These are phyloP conservation scores for Ceratocystis cubensis DNA, from an alignment of 2,329 filamentous ascomycete species.

Conservation along the genomic window DNA sequence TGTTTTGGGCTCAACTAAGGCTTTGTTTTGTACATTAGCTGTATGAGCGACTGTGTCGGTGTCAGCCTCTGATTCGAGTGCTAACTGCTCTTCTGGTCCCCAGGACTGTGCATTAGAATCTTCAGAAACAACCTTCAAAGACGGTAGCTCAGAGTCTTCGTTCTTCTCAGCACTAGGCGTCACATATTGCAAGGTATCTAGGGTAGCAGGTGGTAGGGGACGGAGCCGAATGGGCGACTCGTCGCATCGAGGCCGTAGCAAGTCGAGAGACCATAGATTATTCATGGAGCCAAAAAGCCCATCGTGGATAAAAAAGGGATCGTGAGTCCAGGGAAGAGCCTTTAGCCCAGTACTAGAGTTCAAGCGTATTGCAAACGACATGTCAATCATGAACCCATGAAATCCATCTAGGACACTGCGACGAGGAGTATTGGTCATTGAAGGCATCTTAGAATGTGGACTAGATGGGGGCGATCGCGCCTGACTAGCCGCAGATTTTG, in stretches of 20 bases:
- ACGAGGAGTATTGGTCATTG: not conserved
- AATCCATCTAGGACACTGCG: not conserved
- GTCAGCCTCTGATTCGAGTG: conserved; percentile 14
- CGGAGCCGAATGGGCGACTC: conserved; percentile 14
- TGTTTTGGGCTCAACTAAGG: not conserved
- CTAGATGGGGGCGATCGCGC: not conserved
- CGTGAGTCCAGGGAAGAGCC: conserved; percentile 11
- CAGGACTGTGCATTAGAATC: conserved; percentile 7
- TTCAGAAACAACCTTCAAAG: not conserved
- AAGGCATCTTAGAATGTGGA: not conserved
- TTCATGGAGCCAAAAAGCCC: conserved; percentile 15
- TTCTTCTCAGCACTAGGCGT: conserved; percentile 16
- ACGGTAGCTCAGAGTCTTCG: conserved; percentile 11
- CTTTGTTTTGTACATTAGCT: not conserved
- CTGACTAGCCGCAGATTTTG: not conserved
- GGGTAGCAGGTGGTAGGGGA: not conserved
- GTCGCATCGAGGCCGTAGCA: not conserved
- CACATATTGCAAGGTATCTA: conserved; percentile 11
- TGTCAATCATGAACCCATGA: conserved; percentile 6
- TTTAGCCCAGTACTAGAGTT: not conserved
- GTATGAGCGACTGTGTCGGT: not conserved
- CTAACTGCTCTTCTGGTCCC: conserved; percentile 19
- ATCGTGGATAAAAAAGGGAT: conserved; percentile 20
- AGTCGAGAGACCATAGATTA: not conserved
- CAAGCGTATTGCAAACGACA: not conserved